These are phyloP conservation scores for Syncephalastrum contaminatum DNA, from an alignment of 371 early-diverging fungal species.

Conservation along the genomic window DNA sequence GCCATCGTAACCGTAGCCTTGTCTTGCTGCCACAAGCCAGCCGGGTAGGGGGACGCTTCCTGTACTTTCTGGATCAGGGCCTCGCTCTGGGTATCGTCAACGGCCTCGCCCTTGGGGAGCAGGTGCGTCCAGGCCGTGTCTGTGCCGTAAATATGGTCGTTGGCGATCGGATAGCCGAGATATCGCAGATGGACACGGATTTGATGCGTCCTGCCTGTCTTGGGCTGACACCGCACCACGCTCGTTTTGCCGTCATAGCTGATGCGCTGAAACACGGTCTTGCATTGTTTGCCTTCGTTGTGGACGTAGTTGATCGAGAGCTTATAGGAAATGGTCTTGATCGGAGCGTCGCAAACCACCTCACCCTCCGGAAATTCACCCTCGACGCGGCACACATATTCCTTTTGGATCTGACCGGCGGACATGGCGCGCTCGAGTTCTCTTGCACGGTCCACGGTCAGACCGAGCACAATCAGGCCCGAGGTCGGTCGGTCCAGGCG, in stretches of 20 bases:
- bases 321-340: slow-evolving; percentile 79
- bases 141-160: slow-evolving; percentile 92
- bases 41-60: slow-evolving; percentile 9
- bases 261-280: slow-evolving; percentile 70
- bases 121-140: slow-evolving; percentile 65
- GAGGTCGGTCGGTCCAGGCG: slow-evolving; percentile 93
- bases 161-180: slow-evolving; percentile 96
- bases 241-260: slow-evolving; percentile 66
- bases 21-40: slow-evolving; percentile 20
- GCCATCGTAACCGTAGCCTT: slow-evolving; percentile 11
- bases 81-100: slow-evolving; percentile 16
- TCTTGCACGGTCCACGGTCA: slow-evolving; percentile 59
- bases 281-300: slow-evolving; percentile 76
- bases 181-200: slow-evolving; percentile 98
- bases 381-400: slow-evolving; percentile 82
- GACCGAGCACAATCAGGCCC: slow-evolving; percentile 83
- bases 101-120: slow-evolving; percentile 55
- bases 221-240: slow-evolving; percentile 75
- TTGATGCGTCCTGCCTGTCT: slow-evolving; percentile 99
- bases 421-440: slow-evolving; percentile 65
- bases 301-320: slow-evolving; percentile 85
- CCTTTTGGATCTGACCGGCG: slow-evolving; percentile 71
- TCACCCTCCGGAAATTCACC: slow-evolving; percentile 84
- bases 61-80: slow-evolving; percentile 11
- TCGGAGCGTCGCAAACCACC: slow-evolving; percentile 76